These are phyloP conservation scores for Polytrichum commune DNA, from an alignment of 225 moss, liverwort and hornwort genomes.

Conservation along the genomic window DNA sequence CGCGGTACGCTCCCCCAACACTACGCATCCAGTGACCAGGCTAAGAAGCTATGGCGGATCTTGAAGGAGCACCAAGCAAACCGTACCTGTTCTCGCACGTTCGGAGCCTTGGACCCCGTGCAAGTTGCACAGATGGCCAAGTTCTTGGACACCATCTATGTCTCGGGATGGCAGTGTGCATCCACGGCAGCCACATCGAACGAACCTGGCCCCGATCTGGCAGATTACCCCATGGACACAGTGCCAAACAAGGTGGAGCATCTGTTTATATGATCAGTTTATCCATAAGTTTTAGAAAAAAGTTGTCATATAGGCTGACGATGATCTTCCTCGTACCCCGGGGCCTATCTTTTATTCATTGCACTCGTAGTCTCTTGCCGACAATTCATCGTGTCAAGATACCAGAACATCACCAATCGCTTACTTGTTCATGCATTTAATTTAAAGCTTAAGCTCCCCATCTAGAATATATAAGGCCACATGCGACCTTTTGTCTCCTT, in stretches of 20 bases:
- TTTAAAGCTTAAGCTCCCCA: too few species aligned
- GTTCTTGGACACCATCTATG: conserved; percentile 78
- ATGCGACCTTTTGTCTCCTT: too few species aligned
- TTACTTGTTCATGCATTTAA: too few species aligned
- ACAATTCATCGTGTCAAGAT: too few species aligned
- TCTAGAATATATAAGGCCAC: too few species aligned
- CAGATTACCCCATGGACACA: conserved; percentile 85
- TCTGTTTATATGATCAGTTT: conserved; percentile 32
- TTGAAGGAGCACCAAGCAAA: conserved; percentile 59
- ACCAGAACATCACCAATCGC: too few species aligned
- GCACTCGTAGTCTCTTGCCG: too few species aligned
- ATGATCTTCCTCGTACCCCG: too few species aligned
- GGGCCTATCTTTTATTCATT: too few species aligned
- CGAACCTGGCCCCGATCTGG: conserved; percentile 83
- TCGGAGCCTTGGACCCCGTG: conserved; percentile 73
- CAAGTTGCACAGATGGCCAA: conserved; percentile 83
- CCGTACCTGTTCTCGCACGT: conserved; percentile 63
- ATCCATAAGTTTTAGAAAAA: too few species aligned
- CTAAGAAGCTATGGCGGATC: conserved; percentile 60
- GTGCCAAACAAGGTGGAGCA: conserved; percentile 90
- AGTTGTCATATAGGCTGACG: too few species aligned
- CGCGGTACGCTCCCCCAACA: conserved; percentile 53
- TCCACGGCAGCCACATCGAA: conserved; percentile 74
- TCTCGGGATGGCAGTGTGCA: conserved; percentile 87
- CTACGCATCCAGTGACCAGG: conserved; percentile 64